Conservation (phyloP, 2,329 filamentous ascomycete species). For the Lachnum nothofagi region DNA sequence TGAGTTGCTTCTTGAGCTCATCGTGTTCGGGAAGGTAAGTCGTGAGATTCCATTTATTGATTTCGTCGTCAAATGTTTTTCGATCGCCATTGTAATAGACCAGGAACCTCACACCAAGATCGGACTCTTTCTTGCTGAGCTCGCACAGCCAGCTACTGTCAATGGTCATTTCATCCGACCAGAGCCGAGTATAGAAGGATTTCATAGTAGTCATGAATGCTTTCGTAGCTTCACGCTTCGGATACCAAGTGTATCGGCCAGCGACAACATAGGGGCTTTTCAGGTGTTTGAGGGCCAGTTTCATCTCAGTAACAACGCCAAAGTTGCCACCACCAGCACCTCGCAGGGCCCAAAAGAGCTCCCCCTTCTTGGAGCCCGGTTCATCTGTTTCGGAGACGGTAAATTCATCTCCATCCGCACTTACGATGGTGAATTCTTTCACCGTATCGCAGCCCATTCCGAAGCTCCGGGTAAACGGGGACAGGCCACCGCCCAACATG, state of each 20-base stretch:
- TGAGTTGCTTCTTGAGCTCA: background rate
- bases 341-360: slow-evolving; percentile 5
- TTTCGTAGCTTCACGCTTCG: background rate
- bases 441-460: slow-evolving; percentile 4
- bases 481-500: background rate
- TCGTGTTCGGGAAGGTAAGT: background rate
- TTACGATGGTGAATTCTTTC: background rate
- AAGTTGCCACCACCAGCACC: slow-evolving; percentile 2
- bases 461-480: background rate
- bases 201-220: background rate
- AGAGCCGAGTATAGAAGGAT: background rate
- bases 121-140: background rate
- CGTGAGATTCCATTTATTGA: too few species aligned
- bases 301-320: background rate
- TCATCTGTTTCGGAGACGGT: background rate
- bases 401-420: background rate
- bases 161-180: slow-evolving; percentile 2
- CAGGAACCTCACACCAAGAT: background rate
- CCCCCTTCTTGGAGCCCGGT: background rate
- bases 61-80: background rate
- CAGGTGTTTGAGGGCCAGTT: background rate
- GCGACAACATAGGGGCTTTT: background rate
- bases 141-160: slow-evolving; percentile 1
- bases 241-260: background rate
- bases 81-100: slow-evolving; percentile 1